These are phyloP conservation scores for Trichoderma sp. DNA, from an alignment of 2,329 filamentous ascomycete species.

Conservation along the genomic window DNA sequence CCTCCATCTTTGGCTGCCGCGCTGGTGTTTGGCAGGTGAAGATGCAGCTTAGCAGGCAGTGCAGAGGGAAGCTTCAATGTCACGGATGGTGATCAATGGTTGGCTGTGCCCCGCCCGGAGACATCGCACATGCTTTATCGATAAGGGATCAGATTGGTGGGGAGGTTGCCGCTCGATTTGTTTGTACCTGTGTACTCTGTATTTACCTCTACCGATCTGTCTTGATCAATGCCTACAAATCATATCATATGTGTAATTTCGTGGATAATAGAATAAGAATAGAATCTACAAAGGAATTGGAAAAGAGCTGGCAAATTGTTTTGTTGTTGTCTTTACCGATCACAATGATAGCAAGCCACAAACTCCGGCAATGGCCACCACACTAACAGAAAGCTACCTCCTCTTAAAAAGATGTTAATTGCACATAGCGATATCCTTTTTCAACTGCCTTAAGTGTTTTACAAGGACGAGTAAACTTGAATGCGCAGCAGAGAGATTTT, in stretches of 20 bases:
- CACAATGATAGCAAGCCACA: not conserved
- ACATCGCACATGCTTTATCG: constrained; percentile 3
- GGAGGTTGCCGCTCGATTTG: not conserved
- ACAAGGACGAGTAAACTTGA: not conserved
- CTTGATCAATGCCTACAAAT: not conserved
- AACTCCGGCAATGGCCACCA: not conserved
- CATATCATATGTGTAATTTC: not conserved
- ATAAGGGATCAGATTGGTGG: not conserved
- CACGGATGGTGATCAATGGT: not conserved
- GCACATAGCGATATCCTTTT: not conserved
- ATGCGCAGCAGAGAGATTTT: not conserved
- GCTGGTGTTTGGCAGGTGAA: constrained; percentile 1
- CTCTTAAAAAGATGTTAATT: not conserved
- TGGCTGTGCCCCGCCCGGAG: constrained; percentile 11
- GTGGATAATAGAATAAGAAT: not conserved
- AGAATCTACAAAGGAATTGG: not conserved
- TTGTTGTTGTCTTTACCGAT: not conserved
- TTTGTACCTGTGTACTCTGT: not conserved
- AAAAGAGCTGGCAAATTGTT: not conserved
- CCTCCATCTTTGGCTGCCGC: constrained; percentile 25
- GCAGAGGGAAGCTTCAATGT: not conserved
- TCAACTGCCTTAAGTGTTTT: not conserved
- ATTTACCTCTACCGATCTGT: too few relatives aligned
- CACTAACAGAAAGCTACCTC: not conserved
- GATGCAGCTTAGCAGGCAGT: not conserved